Conservation (phyloP, 2,329 filamentous ascomycete genomes). For the Fusarium sp. region DNA sequence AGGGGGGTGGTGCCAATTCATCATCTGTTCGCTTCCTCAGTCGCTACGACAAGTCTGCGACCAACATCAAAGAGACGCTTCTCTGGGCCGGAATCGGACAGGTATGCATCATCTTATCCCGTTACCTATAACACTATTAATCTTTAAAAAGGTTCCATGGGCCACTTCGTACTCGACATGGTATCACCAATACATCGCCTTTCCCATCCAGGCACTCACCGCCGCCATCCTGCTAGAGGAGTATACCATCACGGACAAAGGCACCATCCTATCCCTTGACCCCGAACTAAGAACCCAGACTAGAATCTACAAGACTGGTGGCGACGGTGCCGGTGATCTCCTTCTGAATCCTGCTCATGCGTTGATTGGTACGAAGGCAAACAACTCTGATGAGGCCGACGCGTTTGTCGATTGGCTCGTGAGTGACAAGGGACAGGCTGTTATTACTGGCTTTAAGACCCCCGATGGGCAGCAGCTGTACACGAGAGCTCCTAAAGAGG, state of each 20-base stretch:
- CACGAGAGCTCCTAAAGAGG: conserved; percentile 52
- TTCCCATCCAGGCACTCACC: conserved; percentile 58
- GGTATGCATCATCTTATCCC: conserved; percentile 12
- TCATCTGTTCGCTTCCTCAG: conserved; percentile 57
- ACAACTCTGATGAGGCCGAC: conserved; percentile 22
- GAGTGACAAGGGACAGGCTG: conserved; percentile 27
- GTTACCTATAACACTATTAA: neutral
- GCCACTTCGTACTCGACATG: conserved; percentile 57
- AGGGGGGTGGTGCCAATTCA: conserved; percentile 46
- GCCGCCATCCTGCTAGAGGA: conserved; percentile 56
- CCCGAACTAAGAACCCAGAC: conserved; percentile 49
- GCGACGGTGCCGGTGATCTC: conserved; percentile 51
- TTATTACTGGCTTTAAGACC: conserved; percentile 29
- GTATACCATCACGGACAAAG: conserved; percentile 61
- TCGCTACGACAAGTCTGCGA: conserved; percentile 62
- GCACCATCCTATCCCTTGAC: conserved; percentile 57
- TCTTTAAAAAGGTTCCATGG: conserved; percentile 52
- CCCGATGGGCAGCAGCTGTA: conserved; percentile 29
- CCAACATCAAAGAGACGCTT: conserved; percentile 61
- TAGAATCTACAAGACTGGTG: conserved; percentile 52
- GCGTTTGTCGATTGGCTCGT: conserved; percentile 36
- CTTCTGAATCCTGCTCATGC: conserved; percentile 56
- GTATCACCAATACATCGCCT: conserved; percentile 61
- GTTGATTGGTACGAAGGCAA: conserved; percentile 18
- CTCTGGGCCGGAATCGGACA: conserved; percentile 61